Evolutionary conservation across 768 basidiomycete species (phyloP).

Genomic region (Russula ochroleuca): DNA sequence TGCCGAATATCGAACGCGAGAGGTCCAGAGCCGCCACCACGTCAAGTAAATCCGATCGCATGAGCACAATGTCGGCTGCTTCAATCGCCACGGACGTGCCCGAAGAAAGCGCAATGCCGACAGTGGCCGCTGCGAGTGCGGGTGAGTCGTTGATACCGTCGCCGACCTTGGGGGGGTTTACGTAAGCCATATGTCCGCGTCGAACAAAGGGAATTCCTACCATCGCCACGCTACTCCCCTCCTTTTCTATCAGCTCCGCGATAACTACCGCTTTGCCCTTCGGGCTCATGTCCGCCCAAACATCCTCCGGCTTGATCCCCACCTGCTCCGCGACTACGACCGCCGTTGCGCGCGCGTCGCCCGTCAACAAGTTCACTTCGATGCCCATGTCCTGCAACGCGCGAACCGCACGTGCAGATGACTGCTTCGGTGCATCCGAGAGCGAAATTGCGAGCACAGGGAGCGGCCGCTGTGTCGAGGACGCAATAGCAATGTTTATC

Average conservation of each 20-base stretch:
- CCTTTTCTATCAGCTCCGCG: slow-evolving; percentile 69
- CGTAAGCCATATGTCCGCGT: background rate
- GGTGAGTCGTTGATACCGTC: slow-evolving; percentile 99
- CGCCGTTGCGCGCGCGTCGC: slow-evolving; percentile 84
- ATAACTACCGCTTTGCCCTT: slow-evolving; percentile 91
- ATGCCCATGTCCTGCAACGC: slow-evolving; percentile 88
- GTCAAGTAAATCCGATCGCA: slow-evolving; percentile 94
- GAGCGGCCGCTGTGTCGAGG: slow-evolving; percentile 42
- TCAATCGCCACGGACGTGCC: slow-evolving; percentile 98
- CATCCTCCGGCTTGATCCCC: slow-evolving; percentile 76
- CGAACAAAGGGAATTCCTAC: slow-evolving; percentile 42
- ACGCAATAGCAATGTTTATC: slow-evolving; percentile 73
- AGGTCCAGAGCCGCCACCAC: slow-evolving; percentile 96
- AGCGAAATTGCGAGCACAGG: slow-evolving; percentile 81
- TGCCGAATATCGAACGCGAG: slow-evolving; percentile 79
- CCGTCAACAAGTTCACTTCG: slow-evolving; percentile 90
- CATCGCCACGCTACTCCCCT: slow-evolving; percentile 82
- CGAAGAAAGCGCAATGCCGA: slow-evolving; percentile 93
- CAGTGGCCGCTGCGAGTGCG: slow-evolving; percentile 90
- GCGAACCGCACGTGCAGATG: slow-evolving; percentile 75
- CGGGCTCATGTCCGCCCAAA: slow-evolving; percentile 92
- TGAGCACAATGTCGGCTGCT: slow-evolving; percentile 96
- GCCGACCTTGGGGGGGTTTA: slow-evolving; percentile 62
- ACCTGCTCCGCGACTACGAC: slow-evolving; percentile 85
- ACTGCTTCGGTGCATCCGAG: slow-evolving; percentile 81